These are phyloP conservation scores for Hericium erinaceus DNA, from an alignment of 768 basidiomycete species.

Conservation along the genomic window DNA sequence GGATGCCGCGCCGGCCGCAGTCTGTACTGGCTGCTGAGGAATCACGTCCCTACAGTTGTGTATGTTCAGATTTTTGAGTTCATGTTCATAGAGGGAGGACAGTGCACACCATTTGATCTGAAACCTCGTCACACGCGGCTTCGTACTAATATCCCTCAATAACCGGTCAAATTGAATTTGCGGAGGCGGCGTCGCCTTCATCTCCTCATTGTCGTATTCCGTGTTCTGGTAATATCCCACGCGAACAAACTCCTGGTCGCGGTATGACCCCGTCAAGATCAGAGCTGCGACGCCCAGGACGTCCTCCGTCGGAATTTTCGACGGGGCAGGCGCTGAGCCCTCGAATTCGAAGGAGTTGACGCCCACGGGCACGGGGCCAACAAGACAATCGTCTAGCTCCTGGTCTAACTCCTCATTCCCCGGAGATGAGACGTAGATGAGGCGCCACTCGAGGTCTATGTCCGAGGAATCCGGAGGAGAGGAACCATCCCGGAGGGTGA, in stretches of 20 bases:
- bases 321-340: conserved; percentile 73
- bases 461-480: background rate
- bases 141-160: conserved; percentile 80
- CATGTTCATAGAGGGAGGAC: conserved; percentile 1
- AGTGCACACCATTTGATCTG: conserved; percentile 63
- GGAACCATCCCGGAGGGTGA: background rate
- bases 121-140: conserved; percentile 89
- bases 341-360: conserved; percentile 97
- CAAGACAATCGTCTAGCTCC: conserved; percentile 94
- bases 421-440: conserved; percentile 94
- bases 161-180: conserved; percentile 68
- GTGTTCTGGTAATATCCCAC: conserved; percentile 99
- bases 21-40: conserved; percentile 30
- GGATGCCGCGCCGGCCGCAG: conserved; percentile 51
- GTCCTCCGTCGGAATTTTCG: conserved; percentile 80
- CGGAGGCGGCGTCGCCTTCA: conserved; percentile 67
- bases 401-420: conserved; percentile 89
- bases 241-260: conserved; percentile 97
- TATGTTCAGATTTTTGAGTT: background rate
- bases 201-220: conserved; percentile 93
- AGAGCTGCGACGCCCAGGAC: conserved; percentile 95
- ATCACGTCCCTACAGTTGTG: conserved; percentile 20
- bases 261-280: conserved; percentile 93
- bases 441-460: conserved; percentile 93
- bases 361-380: conserved; percentile 94